Percentiles rank a stretch among this genome's conserved stretches.
phyloP scores from a whole-genome alignment of 352 stramenopile genomes.

The Phytophthora sojae region DNA sequence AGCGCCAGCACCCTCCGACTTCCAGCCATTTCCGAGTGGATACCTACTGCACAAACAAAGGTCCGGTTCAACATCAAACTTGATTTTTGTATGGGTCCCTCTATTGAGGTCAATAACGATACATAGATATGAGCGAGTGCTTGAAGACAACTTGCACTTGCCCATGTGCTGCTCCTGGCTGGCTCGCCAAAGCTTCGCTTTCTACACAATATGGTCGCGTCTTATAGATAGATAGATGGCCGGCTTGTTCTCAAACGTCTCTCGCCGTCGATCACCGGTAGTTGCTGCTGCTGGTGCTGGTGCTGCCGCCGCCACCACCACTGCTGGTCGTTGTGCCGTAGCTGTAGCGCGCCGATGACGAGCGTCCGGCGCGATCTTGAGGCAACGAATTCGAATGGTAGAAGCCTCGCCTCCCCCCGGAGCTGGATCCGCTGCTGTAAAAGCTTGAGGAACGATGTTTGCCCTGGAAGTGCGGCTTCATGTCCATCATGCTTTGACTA shows the following conservation, averaged over 20 bases:
- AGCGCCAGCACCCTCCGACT: slow-evolving; percentile 12
- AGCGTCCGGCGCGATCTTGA: slow-evolving; percentile 54
- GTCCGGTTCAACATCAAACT: slow-evolving; percentile 2
- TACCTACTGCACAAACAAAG: slow-evolving; percentile 2
- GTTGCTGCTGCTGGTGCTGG: slow-evolving; percentile 10
- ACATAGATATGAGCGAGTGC: neutral
- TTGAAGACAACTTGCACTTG: slow-evolving; percentile 2
- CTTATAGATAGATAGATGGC: slow-evolving; percentile 44
- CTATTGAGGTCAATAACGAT: neutral
- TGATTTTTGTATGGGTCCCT: slow-evolving; percentile 10
- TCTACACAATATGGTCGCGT: slow-evolving; percentile 46
- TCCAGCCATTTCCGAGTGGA: neutral
- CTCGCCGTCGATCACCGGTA: slow-evolving; percentile 35
- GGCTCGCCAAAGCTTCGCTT: slow-evolving; percentile 29
- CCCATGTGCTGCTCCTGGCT: slow-evolving; percentile 2
- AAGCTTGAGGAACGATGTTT: slow-evolving; percentile 52
- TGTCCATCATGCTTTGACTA: slow-evolving; percentile 68
- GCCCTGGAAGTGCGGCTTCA: slow-evolving; percentile 53
- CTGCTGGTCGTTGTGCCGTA: slow-evolving; percentile 37
- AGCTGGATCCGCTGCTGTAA: slow-evolving; percentile 37
- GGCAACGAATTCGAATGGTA: slow-evolving; percentile 61
- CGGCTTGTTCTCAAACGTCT: slow-evolving; percentile 21
- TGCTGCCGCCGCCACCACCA: neutral
- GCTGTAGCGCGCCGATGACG: slow-evolving; percentile 48
- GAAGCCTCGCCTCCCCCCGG: slow-evolving; percentile 44